Base-by-base conservation (phyloP, 2,329 filamentous ascomycete species). In the Ophiostoma perfectum region DNA sequence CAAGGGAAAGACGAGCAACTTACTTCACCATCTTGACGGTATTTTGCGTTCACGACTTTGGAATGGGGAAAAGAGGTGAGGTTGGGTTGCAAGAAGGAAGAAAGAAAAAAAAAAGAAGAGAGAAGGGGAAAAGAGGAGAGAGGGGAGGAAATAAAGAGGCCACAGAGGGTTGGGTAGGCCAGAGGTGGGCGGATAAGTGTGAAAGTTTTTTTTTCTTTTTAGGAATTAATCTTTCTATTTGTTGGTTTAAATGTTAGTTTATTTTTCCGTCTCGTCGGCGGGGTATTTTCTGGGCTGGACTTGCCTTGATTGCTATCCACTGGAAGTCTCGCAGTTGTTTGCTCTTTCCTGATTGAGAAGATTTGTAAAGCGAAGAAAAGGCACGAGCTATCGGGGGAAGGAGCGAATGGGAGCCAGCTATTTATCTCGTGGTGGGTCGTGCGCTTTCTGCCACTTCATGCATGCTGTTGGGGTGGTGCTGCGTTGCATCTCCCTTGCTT, bases 21-120 rank as follows among this genome's bases (percentile, higher is more conserved):
- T 90, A 97, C 93, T 98, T 97, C 82, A 99, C 95, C 95, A 99
- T 99, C 82, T 93, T 97, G 90, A 85, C 92, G 91, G 93, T 91
- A 80, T 87, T 90, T 81, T 73, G 72, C 74, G 73, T 75, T 74
- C 72, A 68, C 67, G 67, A 66, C 49, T 66, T 64, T 65, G 41
- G 62, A 55, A 45, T 14, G 64, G 58, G 44, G 63, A 27, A 72
- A 74, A 75, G 72, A 60, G 42, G 58, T 16, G 55, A 39, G 67
- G 55, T 69, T 67, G 64, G 68, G 65, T 65, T 65, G 66, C 60
- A 64, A 60, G 64, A 55, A 55, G 18, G 66, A 49, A 70, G 41
- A 12, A 11, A 38, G 42, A 63, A 65, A 66, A 66, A 66, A 60
- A 66, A 68, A 60, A 62, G 65, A 45, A 63, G 65, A 66, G 62